Evolutionary conservation across 2,329 filamentous ascomycete species (phyloP), one percentile per base, ranked within the genome.

Genomic region (Colletotrichum liriopes): DNA sequence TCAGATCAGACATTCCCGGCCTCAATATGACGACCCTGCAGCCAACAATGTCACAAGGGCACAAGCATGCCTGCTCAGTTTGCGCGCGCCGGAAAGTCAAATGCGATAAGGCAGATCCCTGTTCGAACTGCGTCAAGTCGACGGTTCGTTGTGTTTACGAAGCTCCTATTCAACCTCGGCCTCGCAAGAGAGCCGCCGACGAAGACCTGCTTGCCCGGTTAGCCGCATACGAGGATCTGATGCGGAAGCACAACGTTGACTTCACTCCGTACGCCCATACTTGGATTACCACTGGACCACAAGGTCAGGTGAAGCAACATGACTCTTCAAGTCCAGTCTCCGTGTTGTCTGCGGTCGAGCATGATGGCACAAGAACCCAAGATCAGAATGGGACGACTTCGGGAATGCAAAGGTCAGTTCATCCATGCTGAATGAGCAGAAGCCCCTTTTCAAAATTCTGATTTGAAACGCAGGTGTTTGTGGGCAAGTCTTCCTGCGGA

Each of bases 41-140:
- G 29, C 14, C 45, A 26, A 26, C 23, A 23, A 9, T 12, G 5
- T 23, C 41, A 35, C 60, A 61, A 52, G 32, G 39, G 41, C 23
- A 62, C 14, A 74, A 70, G n/a, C 58, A 54, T 43, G 67, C 79
- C 45, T 84, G 83, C 71, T 73, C 82, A 55, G 74, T 78, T 2
- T 84, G 83, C 71, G 78, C 82, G 49, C 80, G 80, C 35, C 78
- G 83, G 29, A 85, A 85, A 72, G 80, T 85, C 65, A 85, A 81
- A 63, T 87, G 85, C 73, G 81, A 86, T 73, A 80, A 81, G 54
- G 73, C 73, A 18, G 75, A 77, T 1, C 84, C 84, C 0, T 87
- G 85, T 66, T 82, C 82, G 9, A 86, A 86, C 72, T 87, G 85
- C 65, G 67, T 76, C 49, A 86, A 83, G 71, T 77, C 83, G 2